Conservation (phyloP, 768 basidiomycete genomes). For the Sistotremastrum niveocremeum region DNA sequence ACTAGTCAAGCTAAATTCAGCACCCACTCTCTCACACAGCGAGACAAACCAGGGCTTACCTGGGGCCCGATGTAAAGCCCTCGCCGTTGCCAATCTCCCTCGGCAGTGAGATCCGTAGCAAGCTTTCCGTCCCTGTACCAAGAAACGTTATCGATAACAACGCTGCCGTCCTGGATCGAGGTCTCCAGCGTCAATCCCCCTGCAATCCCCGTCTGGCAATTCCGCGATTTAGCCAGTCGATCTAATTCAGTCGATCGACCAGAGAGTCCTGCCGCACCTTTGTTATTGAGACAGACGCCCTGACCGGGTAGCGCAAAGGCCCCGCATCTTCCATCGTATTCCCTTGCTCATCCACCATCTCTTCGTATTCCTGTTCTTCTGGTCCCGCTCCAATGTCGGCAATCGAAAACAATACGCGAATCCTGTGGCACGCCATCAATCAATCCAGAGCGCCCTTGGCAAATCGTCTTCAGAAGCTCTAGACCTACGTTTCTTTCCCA, state of each 20-base stretch:
- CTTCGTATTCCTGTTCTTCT: conserved; percentile 18
- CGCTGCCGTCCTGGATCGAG: conserved; percentile 63
- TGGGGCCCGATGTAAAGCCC: conserved; percentile 88
- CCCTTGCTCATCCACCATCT: conserved; percentile 25
- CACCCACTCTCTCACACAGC: not conserved
- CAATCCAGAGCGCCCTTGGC: not conserved
- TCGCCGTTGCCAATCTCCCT: conserved; percentile 88
- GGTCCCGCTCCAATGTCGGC: conserved; percentile 51
- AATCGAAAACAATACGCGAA: conserved; percentile 87
- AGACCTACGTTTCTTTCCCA: conserved; percentile 75
- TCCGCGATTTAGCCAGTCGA: not conserved
- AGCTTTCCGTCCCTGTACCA: conserved; percentile 64
- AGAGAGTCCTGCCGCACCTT: conserved; percentile 37
- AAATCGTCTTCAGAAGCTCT: not conserved
- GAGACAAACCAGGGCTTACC: conserved; percentile 23
- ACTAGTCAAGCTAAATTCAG: conserved; percentile 28
- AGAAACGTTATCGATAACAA: conserved; percentile 81
- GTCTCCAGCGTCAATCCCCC: conserved; percentile 74
- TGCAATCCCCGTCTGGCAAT: conserved; percentile 28
- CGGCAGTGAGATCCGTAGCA: conserved; percentile 67
- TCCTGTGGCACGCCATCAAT: conserved; percentile 26
- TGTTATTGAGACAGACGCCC: conserved; percentile 69
- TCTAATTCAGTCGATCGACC: not conserved
- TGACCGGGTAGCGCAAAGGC: conserved; percentile 48
- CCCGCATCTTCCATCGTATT: conserved; percentile 23